Evolutionary conservation across 2,329 filamentous ascomycete genomes (phyloP).

Genomic region (Cytospora leucostoma): DNA sequence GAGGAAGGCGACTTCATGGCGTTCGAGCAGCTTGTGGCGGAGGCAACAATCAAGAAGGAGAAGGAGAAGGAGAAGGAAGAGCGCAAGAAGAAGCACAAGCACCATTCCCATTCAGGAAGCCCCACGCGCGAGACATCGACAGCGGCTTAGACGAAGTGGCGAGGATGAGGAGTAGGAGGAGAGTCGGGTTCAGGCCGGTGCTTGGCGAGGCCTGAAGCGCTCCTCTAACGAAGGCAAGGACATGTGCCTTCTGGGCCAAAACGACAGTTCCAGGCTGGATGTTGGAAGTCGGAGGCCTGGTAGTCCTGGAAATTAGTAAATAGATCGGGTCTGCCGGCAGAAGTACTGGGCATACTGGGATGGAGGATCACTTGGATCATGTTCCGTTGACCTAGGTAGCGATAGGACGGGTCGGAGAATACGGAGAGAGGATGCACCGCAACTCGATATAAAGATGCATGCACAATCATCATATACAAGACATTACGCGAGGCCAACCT

Average conservation of each 20-base stretch:
- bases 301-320: too few species aligned
- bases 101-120: conserved; percentile 7
- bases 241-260: too few species aligned
- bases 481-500: too few species aligned
- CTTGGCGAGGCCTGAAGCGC: not conserved
- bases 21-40: conserved; percentile 96
- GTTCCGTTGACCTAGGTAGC: too few species aligned
- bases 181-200: not conserved
- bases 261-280: too few species aligned
- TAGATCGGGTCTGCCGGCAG: too few species aligned
- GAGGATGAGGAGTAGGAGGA: not conserved
- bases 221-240: too few species aligned
- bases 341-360: too few species aligned
- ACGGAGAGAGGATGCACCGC: not conserved
- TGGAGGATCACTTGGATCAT: too few species aligned
- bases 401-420: too few species aligned
- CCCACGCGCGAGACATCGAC: conserved; percentile 15
- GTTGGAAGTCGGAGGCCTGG: too few species aligned
- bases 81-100: conserved; percentile 42
- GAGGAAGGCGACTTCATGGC: conserved; percentile 99
- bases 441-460: conserved; percentile 4
- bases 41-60: conserved; percentile 94
- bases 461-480: not conserved
- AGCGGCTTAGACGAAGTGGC: not conserved
- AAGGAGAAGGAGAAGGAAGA: conserved; percentile 68